Base-by-base conservation (phyloP, 1,284 basidiomycete species). In the Ustilago nuda region DNA sequence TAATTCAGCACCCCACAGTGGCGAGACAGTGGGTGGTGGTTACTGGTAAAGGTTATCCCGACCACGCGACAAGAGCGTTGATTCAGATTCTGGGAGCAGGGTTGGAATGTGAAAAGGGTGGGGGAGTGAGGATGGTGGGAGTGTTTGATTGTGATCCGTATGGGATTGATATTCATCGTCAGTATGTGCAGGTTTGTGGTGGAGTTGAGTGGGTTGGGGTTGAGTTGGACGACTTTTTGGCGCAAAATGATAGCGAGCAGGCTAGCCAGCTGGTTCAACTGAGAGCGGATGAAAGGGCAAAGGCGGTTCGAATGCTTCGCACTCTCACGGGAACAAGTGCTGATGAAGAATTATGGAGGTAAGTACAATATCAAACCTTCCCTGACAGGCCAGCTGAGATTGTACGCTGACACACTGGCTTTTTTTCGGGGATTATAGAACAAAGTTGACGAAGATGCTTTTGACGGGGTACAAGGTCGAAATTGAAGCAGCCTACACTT, bases 31-130 rank as follows among this genome's bases (percentile, higher is more conserved):
- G 56, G n/a, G 37, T 73, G 5, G 5, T 70, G 9, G 8, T 73
- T 2, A 66, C 76, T 53, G 82, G 69, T 0, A 80, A 80, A 53
- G 82, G 82, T 1, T 84, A 84, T 53, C 79, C 82, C 1, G 82
- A 84, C 54, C 39, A 55, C 3, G 76, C 76, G 1, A 80, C 79
- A 4, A 61, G 70, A 3, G 48, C 48, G 8, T 43, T 83, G 15
- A 53, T 82, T 3, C 15, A 27, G 6, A 45, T 65, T 1, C 33
- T 80, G 2, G 12, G 46, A 0, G 12, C 17, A 3, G 4, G 36
- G 0, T 27, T 4, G 11, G 13, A 5, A 1, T 55, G 33, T 15
- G 27, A 23, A 9, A 27, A 23, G 12, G 45, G 27, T 2, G 15
- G 19, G 2, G 51, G 15, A 3, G 41, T 72, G 5, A 15, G n/a